phyloP scores from a whole-genome alignment of 192 early-diverging fungal genomes.

The Coemansia sp. region DNA sequence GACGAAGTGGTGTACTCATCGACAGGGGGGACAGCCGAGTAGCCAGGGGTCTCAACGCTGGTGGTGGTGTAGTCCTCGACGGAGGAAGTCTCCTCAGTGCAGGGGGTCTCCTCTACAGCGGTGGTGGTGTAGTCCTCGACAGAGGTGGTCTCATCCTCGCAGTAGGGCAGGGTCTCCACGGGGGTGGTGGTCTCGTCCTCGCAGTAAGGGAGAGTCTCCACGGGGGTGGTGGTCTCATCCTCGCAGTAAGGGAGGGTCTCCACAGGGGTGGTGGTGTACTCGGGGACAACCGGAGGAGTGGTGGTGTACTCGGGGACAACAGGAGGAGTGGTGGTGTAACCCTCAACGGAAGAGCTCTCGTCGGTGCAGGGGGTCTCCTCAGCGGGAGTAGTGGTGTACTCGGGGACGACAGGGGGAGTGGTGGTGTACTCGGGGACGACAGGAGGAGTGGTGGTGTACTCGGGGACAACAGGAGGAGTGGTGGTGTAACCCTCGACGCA shows the following conservation, averaged over 20 bases:
- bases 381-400: conserved; percentile 10
- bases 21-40: conserved; percentile 8
- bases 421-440: conserved; percentile 10
- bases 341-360: background rate
- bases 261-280: conserved; percentile 5
- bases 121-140: conserved; percentile 4
- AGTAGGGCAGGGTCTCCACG: conserved; percentile 7
- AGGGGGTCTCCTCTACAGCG: background rate
- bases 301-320: conserved; percentile 7
- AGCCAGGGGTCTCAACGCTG: conserved; percentile 21
- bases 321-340: conserved; percentile 1
- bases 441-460: conserved; percentile 14
- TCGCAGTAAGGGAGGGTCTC: conserved; percentile 1
- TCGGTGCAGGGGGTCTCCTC: background rate
- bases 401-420: conserved; percentile 3
- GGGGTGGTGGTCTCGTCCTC: conserved; percentile 4
- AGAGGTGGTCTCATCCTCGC: conserved; percentile 10
- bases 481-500: conserved; percentile 11
- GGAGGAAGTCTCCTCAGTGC: background rate
- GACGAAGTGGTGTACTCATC: conserved; percentile 7
- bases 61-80: conserved; percentile 8
- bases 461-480: conserved; percentile 9
- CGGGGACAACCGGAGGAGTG: background rate
- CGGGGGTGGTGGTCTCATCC: conserved; percentile 10
- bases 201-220: conserved; percentile 20